Evolutionary conservation across 352 stramenopile species (phyloP).

Genomic region (Globisporangium uncinulatum): DNA sequence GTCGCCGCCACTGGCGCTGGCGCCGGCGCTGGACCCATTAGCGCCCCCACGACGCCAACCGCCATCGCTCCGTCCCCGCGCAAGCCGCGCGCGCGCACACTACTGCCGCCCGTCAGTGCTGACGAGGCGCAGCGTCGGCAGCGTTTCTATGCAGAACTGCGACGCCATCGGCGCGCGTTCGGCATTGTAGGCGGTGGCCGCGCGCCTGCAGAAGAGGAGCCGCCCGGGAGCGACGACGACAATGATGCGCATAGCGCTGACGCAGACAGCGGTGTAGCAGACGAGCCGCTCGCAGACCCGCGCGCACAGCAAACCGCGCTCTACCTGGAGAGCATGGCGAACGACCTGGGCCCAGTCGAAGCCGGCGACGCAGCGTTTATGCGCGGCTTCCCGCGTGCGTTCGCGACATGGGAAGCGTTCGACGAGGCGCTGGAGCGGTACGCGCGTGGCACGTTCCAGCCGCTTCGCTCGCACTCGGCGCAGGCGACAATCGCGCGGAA

Average conservation of each 20-base stretch:
- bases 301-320: not conserved
- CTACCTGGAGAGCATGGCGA: not conserved
- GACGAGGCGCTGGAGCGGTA: constrained; percentile 2
- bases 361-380: constrained; percentile 1
- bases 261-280: not conserved
- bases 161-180: constrained; percentile 1
- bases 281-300: not conserved
- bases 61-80: not conserved
- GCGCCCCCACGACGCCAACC: too few species aligned
- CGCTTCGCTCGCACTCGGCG: constrained; percentile 1
- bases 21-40: too few species aligned
- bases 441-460: constrained; percentile 4
- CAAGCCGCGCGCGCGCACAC: not conserved
- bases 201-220: constrained; percentile 1
- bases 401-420: constrained; percentile 2
- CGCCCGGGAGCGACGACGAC: not conserved
- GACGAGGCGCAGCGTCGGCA: constrained; percentile 3
- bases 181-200: not conserved
- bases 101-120: not conserved
- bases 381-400: constrained; percentile 1
- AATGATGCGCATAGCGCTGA: too few species aligned
- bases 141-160: constrained; percentile 1
- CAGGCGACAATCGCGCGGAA: constrained; percentile 3
- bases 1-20: too few species aligned
- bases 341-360: constrained; percentile 5